These are phyloP conservation scores for Hortiboletus rubellus DNA, from an alignment of 1,284 basidiomycete genomes.

Conservation along the genomic window DNA sequence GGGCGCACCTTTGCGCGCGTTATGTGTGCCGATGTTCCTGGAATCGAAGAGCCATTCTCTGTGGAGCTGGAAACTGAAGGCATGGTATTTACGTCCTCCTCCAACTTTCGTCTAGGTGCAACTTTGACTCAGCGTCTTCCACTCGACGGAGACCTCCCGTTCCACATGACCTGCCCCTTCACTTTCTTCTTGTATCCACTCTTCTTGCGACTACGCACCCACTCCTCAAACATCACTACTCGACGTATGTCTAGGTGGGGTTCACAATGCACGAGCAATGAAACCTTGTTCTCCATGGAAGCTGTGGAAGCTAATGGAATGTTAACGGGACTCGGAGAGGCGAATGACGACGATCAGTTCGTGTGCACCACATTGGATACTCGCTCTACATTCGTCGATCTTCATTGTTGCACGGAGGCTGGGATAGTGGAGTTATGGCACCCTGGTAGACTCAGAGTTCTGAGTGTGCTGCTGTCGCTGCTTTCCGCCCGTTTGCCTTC, in stretches of 20 bases:
- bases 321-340: constrained; percentile 48
- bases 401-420: constrained; percentile 58
- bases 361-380: constrained; percentile 45
- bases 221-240: constrained; percentile 17
- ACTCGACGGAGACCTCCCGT: constrained; percentile 30
- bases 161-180: constrained; percentile 42
- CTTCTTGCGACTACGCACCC: constrained; percentile 46
- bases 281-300: constrained; percentile 60
- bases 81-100: constrained; percentile 37
- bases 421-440: constrained; percentile 76
- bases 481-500: constrained; percentile 20
- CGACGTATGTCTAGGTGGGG: constrained; percentile 33
- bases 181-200: constrained; percentile 43
- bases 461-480: constrained; percentile 42
- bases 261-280: constrained; percentile 40
- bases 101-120: constrained; percentile 36
- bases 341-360: constrained; percentile 46
- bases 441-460: constrained; percentile 56
- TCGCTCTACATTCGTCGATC: constrained; percentile 50
- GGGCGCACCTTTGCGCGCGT: constrained; percentile 50
- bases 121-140: constrained; percentile 18
- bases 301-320: constrained; percentile 48
- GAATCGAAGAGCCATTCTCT: constrained; percentile 43
- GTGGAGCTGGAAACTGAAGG: constrained; percentile 56
- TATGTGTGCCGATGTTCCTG: constrained; percentile 42